Percentiles rank a stretch among this genome's conserved stretches.
phyloP scores from a whole-genome alignment of 2,329 filamentous ascomycete genomes.

The Alternaria gansuensis region DNA sequence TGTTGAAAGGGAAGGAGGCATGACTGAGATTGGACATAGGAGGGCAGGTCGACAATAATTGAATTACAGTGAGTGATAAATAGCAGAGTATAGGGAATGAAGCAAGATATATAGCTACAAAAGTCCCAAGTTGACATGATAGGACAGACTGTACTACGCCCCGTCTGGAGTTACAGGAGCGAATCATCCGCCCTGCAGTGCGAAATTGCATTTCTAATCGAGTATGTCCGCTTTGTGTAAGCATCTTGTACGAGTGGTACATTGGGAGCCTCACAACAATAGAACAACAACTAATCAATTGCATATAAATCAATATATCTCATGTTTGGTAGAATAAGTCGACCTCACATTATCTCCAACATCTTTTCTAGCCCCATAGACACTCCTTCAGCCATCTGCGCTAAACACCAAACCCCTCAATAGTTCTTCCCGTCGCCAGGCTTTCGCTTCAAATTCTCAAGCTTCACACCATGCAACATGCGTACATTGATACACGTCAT shows the following conservation, averaged over 20 bases:
- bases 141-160: background rate
- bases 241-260: background rate
- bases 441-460: constrained; percentile 37
- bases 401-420: constrained; percentile 6
- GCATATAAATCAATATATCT: background rate
- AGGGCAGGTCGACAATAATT: background rate
- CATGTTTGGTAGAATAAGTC: background rate
- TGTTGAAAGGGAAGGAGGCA: constrained; percentile 6
- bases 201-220: background rate
- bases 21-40: background rate
- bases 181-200: background rate
- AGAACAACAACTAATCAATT: background rate
- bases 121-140: background rate
- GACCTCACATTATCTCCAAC: background rate
- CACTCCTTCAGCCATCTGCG: background rate
- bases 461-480: constrained; percentile 40
- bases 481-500: constrained; percentile 43
- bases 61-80: background rate
- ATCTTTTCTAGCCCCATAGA: background rate
- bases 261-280: background rate
- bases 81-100: background rate
- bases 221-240: background rate
- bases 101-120: background rate
- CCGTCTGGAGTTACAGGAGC: background rate
- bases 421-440: constrained; percentile 39